Conservation (phyloP, 2,329 filamentous ascomycete genomes). For the Paecilomyces dactylethromorphus region DNA sequence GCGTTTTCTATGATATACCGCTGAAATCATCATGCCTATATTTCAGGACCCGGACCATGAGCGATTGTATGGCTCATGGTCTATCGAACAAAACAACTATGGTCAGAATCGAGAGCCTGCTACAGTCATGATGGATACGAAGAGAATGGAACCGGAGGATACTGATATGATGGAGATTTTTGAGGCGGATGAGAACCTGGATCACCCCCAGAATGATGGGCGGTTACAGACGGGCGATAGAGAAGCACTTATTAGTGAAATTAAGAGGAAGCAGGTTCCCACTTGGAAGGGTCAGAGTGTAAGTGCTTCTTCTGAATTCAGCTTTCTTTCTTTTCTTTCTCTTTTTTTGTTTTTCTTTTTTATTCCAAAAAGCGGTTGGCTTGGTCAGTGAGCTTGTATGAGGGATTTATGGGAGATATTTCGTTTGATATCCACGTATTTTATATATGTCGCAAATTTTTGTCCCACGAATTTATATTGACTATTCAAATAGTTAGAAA, state of each 20-base stretch:
- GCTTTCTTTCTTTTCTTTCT: neutral
- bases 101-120: constrained; percentile 7
- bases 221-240: constrained; percentile 47
- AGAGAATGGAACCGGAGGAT: constrained; percentile 4
- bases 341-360: neutral
- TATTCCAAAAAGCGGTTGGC: no score
- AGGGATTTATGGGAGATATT: constrained; percentile 6
- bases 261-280: constrained; percentile 73
- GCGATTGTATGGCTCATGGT: constrained; percentile 9
- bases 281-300: constrained; percentile 49
- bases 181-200: constrained; percentile 8
- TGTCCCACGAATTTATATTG: neutral
- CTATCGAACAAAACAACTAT: constrained; percentile 1
- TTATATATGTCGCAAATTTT: neutral
- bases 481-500: constrained; percentile 22
- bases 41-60: constrained; percentile 24
- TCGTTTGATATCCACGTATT: constrained; percentile 15
- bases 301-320: neutral
- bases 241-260: constrained; percentile 71
- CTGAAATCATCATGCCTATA: constrained; percentile 17
- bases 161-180: constrained; percentile 9
- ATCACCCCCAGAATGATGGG: constrained; percentile 5
- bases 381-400: no score
- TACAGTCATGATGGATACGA: constrained; percentile 7
- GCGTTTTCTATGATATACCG: constrained; percentile 1